These are phyloP conservation scores for Blastomyces parvus DNA, from an alignment of 2,329 filamentous ascomycete species.

Conservation along the genomic window DNA sequence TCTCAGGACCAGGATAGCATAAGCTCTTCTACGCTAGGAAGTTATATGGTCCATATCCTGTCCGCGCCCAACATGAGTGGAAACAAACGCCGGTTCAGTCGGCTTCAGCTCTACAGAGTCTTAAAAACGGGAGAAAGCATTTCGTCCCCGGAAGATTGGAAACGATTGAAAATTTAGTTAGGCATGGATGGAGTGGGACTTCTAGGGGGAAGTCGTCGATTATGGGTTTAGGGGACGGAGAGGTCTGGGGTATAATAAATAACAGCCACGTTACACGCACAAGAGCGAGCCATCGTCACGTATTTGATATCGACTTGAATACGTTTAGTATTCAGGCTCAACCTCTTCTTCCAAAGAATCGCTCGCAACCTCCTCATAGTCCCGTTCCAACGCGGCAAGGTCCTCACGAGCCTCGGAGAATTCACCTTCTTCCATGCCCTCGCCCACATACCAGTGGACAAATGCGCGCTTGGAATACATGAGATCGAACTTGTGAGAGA, in stretches of 20 bases:
- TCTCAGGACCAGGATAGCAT: not conserved
- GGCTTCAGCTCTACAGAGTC: not conserved
- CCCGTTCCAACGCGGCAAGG: conserved; percentile 90
- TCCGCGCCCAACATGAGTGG: not conserved
- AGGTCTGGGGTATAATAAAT: not conserved
- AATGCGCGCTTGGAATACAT: conserved; percentile 99
- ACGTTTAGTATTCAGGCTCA: conserved; percentile 80
- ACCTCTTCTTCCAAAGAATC: conserved; percentile 81
- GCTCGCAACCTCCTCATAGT: conserved; percentile 97
- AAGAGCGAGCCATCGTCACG: not conserved
- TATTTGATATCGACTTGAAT: not conserved
- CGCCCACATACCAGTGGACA: conserved; percentile 99
- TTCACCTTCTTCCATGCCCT: conserved; percentile 99
- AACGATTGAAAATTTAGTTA: not conserved
- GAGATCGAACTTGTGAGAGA: conserved; percentile 97
- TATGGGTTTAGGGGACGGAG: not conserved
- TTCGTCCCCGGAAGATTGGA: not conserved
- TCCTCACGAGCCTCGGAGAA: conserved; percentile 99
- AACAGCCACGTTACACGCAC: conserved; percentile 1
- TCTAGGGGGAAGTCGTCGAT: not conserved
- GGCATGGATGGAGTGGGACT: not conserved
- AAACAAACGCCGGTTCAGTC: not conserved
- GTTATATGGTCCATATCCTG: not conserved
- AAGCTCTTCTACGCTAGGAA: not conserved
- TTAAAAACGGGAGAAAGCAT: not conserved